Evolutionary conservation across 371 early-diverging fungal species (phyloP).

Genomic region (Gilbertella persicaria): DNA sequence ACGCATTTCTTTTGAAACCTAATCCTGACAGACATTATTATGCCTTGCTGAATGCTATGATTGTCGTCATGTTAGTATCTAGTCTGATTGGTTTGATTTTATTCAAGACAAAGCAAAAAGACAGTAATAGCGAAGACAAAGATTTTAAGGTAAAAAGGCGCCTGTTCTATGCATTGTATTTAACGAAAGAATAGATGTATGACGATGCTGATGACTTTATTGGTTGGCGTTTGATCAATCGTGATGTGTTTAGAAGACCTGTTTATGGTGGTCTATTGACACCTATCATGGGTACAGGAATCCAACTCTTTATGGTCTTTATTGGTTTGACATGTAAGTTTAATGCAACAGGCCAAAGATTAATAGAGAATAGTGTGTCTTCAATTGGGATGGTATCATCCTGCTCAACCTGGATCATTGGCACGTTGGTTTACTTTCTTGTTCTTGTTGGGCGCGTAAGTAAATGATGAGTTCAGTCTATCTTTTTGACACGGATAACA

Average conservation of each 20-base stretch:
- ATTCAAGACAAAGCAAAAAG: slow-evolving; percentile 35
- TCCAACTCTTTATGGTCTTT: slow-evolving; percentile 31
- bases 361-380: slow-evolving; percentile 4
- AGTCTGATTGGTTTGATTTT: slow-evolving; percentile 29
- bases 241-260: slow-evolving; percentile 52
- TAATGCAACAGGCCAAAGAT: no score
- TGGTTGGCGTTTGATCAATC: slow-evolving; percentile 48
- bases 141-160: slow-evolving; percentile 13
- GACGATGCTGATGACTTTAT: slow-evolving; percentile 46
- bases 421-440: slow-evolving; percentile 20
- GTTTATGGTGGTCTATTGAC: slow-evolving; percentile 50
- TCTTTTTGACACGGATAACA: no score
- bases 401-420: slow-evolving; percentile 39
- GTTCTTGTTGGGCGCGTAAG: slow-evolving; percentile 32
- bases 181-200: slow-evolving; percentile 5
- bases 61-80: slow-evolving; percentile 22
- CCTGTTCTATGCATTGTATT: background rate
- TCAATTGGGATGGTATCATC: slow-evolving; percentile 29
- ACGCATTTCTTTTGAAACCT: slow-evolving; percentile 35
- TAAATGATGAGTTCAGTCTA: background rate
- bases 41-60: slow-evolving; percentile 32
- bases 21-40: slow-evolving; percentile 31
- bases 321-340: slow-evolving; percentile 26
- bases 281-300: slow-evolving; percentile 46
- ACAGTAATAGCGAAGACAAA: slow-evolving; percentile 10